These are phyloP conservation scores for Helminthosporium solani DNA, from an alignment of 2,329 filamentous ascomycete species.

Conservation along the genomic window DNA sequence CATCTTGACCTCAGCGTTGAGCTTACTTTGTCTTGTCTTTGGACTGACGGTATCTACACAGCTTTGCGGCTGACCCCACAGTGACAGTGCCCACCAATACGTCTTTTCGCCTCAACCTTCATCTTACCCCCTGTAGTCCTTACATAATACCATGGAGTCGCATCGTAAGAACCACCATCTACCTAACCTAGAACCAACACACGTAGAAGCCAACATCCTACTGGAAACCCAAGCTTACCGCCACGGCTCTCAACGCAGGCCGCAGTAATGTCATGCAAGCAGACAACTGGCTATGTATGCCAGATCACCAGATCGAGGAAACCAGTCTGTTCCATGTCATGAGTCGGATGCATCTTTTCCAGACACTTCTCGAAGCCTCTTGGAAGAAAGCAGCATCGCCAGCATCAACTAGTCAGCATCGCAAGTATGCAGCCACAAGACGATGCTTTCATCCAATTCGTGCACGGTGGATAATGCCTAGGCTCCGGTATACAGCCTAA, in stretches of 20 bases:
- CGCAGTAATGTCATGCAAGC: constrained; percentile 14
- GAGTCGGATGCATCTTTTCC: constrained; percentile 7
- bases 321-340: constrained; percentile 9
- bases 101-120: constrained; percentile 12
- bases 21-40: constrained; percentile 1
- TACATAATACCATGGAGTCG: constrained; percentile 20
- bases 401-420: constrained; percentile 2
- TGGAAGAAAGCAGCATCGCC: constrained; percentile 18
- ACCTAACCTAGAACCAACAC: constrained; percentile 19
- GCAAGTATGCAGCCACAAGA: not conserved
- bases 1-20: constrained; percentile 10
- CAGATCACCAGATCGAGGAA: constrained; percentile 25
- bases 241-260: too few relatives aligned
- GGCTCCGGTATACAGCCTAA: constrained; percentile 35
- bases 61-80: not conserved
- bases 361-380: constrained; percentile 33
- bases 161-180: too few relatives aligned
- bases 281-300: not conserved
- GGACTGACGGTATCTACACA: not conserved
- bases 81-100: too few relatives aligned
- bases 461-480: constrained; percentile 17
- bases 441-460: constrained; percentile 30
- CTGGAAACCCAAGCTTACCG: constrained; percentile 16
- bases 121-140: constrained; percentile 11
- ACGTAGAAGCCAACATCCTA: constrained; percentile 10